Base-by-base conservation (phyloP, 2,329 filamentous ascomycete genomes). In the Fusarium sp. region DNA sequence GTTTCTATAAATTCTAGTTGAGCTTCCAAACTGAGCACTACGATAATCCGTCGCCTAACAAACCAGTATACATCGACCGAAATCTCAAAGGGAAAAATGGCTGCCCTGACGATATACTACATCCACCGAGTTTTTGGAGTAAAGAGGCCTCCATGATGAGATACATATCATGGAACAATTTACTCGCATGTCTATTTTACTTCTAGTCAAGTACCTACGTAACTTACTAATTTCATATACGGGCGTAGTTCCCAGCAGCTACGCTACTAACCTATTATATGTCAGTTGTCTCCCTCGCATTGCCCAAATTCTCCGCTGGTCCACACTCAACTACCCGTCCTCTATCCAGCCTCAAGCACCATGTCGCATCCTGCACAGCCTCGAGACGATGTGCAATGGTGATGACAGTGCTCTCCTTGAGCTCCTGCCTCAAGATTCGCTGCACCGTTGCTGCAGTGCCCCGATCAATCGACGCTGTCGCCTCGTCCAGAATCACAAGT, bases 351-450 rank as follows among this genome's bases (percentile, higher is more conserved):
- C 86, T 77, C 47, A 89, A 75, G 56, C 83, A 86, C 73, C 83
- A 89, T 51, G 84, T 82, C 1, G 86, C 86, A 62, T 87, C 85
- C 66, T 82, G 81, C 11, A 91, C 89, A 0, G 88, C 89, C 75
- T 89, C 86, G 2, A 89, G 78, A 3, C 88, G 82, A 75, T 91
- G 88, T n/a, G 88, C 88, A 74, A 91, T 89, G 0, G 88, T 89
- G 41, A 91, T 88, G 3, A 91, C 87, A 0, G 88, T 90, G 68
- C 85, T 88, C 15, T 81, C 64, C 6, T 75, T 73, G 44, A 90
- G 79, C 72, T 89, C 87, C 26, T 84, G 82, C 6, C 87, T 77
- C 38, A 90, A 73, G 4, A 90, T 80, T 15, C 84, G 79, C 76
- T 90, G 88, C 57, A 90, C 88, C 23, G 82, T 81, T 20, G 81